Base-by-base conservation (phyloP, 1,284 basidiomycete species). In the Marasmius fiardii region DNA sequence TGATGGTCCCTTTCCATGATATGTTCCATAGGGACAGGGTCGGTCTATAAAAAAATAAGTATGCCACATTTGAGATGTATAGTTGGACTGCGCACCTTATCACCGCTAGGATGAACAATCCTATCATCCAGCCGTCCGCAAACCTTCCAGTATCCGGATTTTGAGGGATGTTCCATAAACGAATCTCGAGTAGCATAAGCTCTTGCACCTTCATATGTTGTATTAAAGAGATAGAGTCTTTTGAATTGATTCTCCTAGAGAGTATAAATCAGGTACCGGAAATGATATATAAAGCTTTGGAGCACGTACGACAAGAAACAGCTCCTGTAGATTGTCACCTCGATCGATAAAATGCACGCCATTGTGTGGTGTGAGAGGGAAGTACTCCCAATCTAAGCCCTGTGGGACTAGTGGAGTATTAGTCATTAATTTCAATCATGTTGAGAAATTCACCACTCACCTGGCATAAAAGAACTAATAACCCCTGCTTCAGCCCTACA, bases 41-140 rank as follows among this genome's bases (percentile, higher is more conserved):
- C 72, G 3, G 68, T 71, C 66, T 70, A 44, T 7, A n/a, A n/a
- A 18, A 50, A 16, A 18, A 14, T 23, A 11, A 44, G 3, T 18
- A 44, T 18, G 18, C 43, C 21, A 23, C 21, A 23, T 14, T 33
- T n/a, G 2, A 34, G 14, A 4, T 4, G 8, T 8, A 23, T 20
- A 14, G 34, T 48, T 16, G 47, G 10, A 6, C 18, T 18, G 16
- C 44, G 14, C 26, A 71, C 71, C 67, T 76, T 76, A 57, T 76
- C 73, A 3, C 75, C 75, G 2, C 67, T 76, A 24, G 65, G 71
- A 39, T 71, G 68, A 64, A 75, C 73, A 51, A 77, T 54, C 21
- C 44, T 4, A 23, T 54, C 74, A 53, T 76, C 74, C 16, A 63
- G 62, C 3, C 75, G 64, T 0, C 75, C 74, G 31, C 63, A 65